These are phyloP conservation scores for Lachancea sp. DNA, from an alignment of 805 yeast species.

Conservation along the genomic window DNA sequence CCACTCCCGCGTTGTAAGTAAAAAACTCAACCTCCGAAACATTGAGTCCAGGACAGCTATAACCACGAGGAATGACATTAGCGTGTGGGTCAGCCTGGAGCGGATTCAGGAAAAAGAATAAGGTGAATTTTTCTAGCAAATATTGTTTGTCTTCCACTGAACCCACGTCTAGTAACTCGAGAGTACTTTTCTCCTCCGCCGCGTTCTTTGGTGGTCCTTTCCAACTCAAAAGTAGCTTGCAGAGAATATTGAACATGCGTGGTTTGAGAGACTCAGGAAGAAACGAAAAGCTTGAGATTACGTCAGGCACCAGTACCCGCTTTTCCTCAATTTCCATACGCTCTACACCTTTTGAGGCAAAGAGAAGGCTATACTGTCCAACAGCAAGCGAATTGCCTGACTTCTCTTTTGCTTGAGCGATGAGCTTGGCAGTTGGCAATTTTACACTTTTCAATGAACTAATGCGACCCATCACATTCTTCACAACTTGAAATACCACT, in stretches of 20 bases:
- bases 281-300: constrained; percentile 42
- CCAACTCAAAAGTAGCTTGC: constrained; percentile 48
- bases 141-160: constrained; percentile 38
- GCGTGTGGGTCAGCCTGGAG: constrained; percentile 30
- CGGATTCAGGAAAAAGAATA: constrained; percentile 54
- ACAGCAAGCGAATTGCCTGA: constrained; percentile 29
- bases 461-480: constrained; percentile 61
- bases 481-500: constrained; percentile 60
- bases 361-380: constrained; percentile 55
- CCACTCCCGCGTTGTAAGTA: constrained; percentile 61
- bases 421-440: constrained; percentile 57
- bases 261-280: constrained; percentile 40
- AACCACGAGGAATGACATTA: constrained; percentile 38
- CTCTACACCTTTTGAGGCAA: constrained; percentile 62
- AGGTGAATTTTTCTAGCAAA: constrained; percentile 43
- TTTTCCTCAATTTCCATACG: constrained; percentile 39
- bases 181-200: constrained; percentile 35
- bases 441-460: constrained; percentile 47
- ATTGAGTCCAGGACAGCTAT: constrained; percentile 59
- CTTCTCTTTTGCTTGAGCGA: constrained; percentile 49
- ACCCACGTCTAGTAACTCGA: constrained; percentile 34
- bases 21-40: constrained; percentile 52
- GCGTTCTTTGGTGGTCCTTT: constrained; percentile 43
- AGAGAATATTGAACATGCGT: constrained; percentile 53
- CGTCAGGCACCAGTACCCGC: constrained; percentile 39